Base-by-base conservation (phyloP, 2,329 filamentous ascomycete genomes). In the Truncatella angustata region DNA sequence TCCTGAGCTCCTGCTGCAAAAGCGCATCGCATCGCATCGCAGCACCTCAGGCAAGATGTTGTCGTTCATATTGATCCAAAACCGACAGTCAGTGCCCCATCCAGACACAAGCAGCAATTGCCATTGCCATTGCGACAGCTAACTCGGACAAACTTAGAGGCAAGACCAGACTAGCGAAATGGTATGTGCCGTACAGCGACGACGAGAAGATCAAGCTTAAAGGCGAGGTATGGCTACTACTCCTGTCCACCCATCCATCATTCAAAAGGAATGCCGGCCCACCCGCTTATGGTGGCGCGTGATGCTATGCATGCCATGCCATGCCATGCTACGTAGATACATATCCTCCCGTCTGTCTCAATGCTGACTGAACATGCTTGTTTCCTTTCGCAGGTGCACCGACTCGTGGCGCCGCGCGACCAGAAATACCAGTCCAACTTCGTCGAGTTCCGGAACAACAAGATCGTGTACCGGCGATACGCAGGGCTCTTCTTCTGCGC, bases 351-450 rank as follows among this genome's bases (percentile, higher is more conserved):
- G n/a, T n/a, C n/a, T n/a, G n/a, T n/a, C n/a, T n/a, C n/a, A n/a
- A n/a, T n/a, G n/a, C n/a, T n/a, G n/a, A n/a, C n/a, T n/a, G n/a
- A n/a, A n/a, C n/a, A n/a, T n/a, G n/a, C n/a, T n/a, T n/a, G n/a
- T n/a, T n/a, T n/a, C n/a, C n/a, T n/a, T n/a, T n/a, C n/a, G n/a
- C n/a, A 91, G 87, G 90, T 97, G 64, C 94, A 99, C 80, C 92
- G 94, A 57, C 91, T 99, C 61, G 93, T 99, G 56, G 94, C 94
- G 0, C 94, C 94, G 5, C 90, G 94, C 67, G 94, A 99, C 74
- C 94, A 99, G 70, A 99, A 99, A 70, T 96, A 99, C 79, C 94
- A 99, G 72, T 96, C 91, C 75, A 99, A 99, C 77, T 99, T 99
- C 67, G 94, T 99, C 80, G 94, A 99, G 75, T 87, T 88, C 76